A percentile compares a stretch with the other conserved stretches of the same genome.
Evolutionary conservation across 371 early-diverging fungal genomes (phyloP).

Genomic region (Mucor velutinosus): DNA sequence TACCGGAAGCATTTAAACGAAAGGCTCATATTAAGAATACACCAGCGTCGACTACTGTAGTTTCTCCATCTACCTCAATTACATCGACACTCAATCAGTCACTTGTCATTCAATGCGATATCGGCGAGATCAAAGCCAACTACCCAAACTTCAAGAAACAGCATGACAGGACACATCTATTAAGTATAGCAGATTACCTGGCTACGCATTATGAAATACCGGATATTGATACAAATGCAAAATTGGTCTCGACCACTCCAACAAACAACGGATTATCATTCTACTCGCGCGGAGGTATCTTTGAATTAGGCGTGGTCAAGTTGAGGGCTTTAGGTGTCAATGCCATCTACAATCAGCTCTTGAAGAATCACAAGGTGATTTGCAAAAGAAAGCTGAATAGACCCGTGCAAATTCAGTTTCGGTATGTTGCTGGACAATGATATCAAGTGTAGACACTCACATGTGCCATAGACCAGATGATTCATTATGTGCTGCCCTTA

Average conservation of each 20-base stretch:
- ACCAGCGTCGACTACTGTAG: not conserved
- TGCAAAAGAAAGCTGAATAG: slow-evolving; percentile 7
- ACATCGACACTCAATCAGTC: not conserved
- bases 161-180: not conserved
- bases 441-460: not conserved
- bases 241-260: not conserved
- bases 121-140: not conserved
- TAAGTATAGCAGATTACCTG: slow-evolving; percentile 14
- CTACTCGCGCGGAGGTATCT: slow-evolving; percentile 4
- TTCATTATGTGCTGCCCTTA: slow-evolving; percentile 12
- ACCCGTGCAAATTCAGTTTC: slow-evolving; percentile 20
- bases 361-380: not conserved
- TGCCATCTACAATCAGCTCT: slow-evolving; percentile 4
- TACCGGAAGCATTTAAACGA: not conserved
- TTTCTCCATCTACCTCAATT: not conserved
- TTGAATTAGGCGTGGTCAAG: slow-evolving; percentile 9
- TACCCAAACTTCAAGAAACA: slow-evolving; percentile 10
- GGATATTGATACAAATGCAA: not conserved
- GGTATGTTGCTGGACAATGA: not conserved
- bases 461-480: slow-evolving; percentile 13
- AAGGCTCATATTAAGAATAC: not conserved
- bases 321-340: not conserved
- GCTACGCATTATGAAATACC: not conserved
- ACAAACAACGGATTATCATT: slow-evolving; percentile 6
- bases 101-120: not conserved